Evolutionary conservation across 1,284 basidiomycete genomes (phyloP).

Genomic region (Puccinia sorghi): DNA sequence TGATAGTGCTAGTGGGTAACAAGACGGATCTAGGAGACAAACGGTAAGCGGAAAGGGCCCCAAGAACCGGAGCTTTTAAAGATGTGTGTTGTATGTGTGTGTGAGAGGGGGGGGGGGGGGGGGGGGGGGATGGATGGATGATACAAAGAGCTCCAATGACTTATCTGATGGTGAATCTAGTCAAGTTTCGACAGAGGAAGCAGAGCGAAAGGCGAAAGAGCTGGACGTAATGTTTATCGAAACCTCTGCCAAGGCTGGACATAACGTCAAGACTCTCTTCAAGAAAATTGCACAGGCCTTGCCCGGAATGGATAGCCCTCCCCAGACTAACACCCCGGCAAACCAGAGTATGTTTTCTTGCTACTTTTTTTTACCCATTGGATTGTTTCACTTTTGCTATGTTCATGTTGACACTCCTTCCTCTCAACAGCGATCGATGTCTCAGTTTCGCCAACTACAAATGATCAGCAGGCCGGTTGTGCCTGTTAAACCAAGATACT

Average conservation of each 20-base stretch:
- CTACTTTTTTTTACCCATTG: constrained; percentile 18
- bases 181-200: constrained; percentile 98
- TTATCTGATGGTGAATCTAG: constrained; percentile 60
- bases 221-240: constrained; percentile 98
- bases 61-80: constrained; percentile 47
- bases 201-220: constrained; percentile 87
- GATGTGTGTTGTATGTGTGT: too few species aligned
- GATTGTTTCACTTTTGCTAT: constrained; percentile 12
- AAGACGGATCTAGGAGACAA: constrained; percentile 96
- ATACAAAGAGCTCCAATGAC: background rate
- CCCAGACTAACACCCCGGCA: constrained; percentile 62
- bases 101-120: too few species aligned
- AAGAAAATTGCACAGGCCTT: constrained; percentile 98
- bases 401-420: background rate
- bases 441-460: constrained; percentile 54
- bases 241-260: constrained; percentile 97
- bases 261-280: constrained; percentile 98
- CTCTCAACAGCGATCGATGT: constrained; percentile 56
- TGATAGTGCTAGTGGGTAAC: constrained; percentile 97
- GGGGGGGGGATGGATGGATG: too few species aligned
- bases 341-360: constrained; percentile 57
- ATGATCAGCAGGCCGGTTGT: constrained; percentile 54
- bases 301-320: constrained; percentile 88
- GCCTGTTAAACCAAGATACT: constrained; percentile 51
- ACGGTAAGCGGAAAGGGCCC: constrained; percentile 63